Base-by-base conservation (phyloP, 2,329 filamentous ascomycete species). In the Elsinoe batatas region DNA sequence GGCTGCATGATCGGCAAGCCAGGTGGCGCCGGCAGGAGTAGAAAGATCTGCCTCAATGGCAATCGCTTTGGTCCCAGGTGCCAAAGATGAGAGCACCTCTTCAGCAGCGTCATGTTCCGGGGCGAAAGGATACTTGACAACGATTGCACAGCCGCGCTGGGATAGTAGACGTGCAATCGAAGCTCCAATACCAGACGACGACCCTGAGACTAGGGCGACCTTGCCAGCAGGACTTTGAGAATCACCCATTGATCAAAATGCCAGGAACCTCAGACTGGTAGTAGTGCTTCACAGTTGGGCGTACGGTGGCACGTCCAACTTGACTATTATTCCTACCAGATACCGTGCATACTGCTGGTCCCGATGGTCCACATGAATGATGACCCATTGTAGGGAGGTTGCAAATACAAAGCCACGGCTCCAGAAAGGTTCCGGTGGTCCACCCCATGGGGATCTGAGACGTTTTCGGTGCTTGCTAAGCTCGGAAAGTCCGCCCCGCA, bases 71-170 rank as follows among this genome's bases (percentile, higher is more conserved):
- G 36, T 59, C 10, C 54, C 57, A 1, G 65, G 67, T 4, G 63
- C 49, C 5, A 75, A 61, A 8, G 58, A 61, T 1, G 64, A 55
- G 7, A 64, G 59, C 1, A 71, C 56, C 0, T 54, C 58, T 2
- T 69, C 62, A n/a, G 67, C 67, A 51, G 71, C 63, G 2, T 54
- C 57, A 5, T 54, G 43, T 12, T 67, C 57, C 5, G 58, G 35
- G 1, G 66, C 44, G 38, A 67, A 71, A 1, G 74, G 72, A 62
- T 78, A 79, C 66, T 76, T 79, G 64, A 79, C 65, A 6, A 76
- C 72, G 8, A 77, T 67, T 42, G 68, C 68, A 33, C 75, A 75
- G 42, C 76, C 76, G 13, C 72, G 71, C 38, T 69, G 66, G 12
- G 73, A 67, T 1, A 77, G 66, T 50, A 33, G 44, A 75, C 74